These are phyloP conservation scores for Wallacemonas rigidus DNA, from an alignment of 208 protist genomes.

Conservation along the genomic window DNA sequence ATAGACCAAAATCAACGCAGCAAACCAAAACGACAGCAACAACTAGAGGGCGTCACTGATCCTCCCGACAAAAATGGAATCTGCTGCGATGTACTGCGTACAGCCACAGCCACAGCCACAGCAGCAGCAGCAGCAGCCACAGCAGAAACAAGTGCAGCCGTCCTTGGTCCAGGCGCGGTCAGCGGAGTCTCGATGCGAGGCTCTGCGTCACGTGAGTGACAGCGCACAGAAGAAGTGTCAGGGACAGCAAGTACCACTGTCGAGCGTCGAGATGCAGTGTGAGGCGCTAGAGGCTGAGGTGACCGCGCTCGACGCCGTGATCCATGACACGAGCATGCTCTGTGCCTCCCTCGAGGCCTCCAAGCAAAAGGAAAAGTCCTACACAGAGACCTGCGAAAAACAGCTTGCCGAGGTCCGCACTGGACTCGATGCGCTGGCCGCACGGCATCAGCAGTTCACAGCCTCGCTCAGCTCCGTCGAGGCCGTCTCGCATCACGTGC, in stretches of 20 bases:
- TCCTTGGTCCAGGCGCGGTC: background rate
- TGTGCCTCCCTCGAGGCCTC: conserved; percentile 48
- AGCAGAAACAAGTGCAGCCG: conserved; percentile 37
- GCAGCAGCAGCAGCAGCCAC: conserved; percentile 22
- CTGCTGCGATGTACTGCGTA: background rate
- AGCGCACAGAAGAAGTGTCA: background rate
- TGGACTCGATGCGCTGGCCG: conserved; percentile 50
- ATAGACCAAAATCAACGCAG: too few relatives aligned
- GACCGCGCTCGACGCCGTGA: conserved; percentile 11
- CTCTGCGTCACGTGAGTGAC: conserved; percentile 1
- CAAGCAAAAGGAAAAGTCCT: conserved; percentile 58
- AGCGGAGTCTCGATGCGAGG: conserved; percentile 1
- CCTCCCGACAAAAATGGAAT: background rate
- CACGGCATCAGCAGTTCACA: conserved; percentile 43
- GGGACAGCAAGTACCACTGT: background rate
- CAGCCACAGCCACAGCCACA: conserved; percentile 34
- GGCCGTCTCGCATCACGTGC: conserved; percentile 27
- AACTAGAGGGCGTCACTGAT: too few relatives aligned
- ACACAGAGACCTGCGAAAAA: conserved; percentile 45
- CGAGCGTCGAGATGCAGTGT: background rate
- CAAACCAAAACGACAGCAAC: too few relatives aligned
- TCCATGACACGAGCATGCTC: background rate
- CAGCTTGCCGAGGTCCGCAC: conserved; percentile 49
- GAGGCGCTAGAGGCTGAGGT: conserved; percentile 6
- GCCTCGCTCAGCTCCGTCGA: conserved; percentile 28